Evolutionary conservation across 2,329 filamentous ascomycete genomes (phyloP).

Genomic region (Apiospora hydei): DNA sequence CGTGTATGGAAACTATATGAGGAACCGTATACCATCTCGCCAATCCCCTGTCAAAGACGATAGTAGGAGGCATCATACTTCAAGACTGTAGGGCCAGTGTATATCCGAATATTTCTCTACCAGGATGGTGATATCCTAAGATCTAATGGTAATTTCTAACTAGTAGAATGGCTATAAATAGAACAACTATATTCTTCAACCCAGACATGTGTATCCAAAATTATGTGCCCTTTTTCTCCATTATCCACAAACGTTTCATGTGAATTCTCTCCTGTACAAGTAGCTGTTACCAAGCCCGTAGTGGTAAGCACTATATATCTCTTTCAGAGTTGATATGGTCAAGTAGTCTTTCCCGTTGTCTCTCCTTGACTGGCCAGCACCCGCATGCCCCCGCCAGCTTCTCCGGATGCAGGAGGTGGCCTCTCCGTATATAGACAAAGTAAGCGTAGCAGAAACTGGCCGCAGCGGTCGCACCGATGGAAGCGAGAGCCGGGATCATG

Average conservation of each 20-base stretch:
- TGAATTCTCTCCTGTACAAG: too few relatives aligned
- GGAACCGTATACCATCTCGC: background rate
- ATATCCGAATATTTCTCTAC: too few relatives aligned
- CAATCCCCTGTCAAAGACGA: too few relatives aligned
- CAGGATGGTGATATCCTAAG: too few relatives aligned
- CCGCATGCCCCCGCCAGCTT: conserved; percentile 25
- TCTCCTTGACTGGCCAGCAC: background rate
- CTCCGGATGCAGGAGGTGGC: conserved; percentile 63
- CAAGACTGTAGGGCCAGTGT: too few relatives aligned
- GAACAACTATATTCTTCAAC: too few relatives aligned
- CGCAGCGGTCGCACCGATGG: conserved; percentile 57
- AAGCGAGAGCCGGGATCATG: conserved; percentile 66
- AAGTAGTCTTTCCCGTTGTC: background rate
- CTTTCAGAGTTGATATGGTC: conserved; percentile 1
- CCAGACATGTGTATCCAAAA: too few relatives aligned
- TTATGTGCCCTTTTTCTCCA: too few relatives aligned
- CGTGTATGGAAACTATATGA: background rate
- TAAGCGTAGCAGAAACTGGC: conserved; percentile 60
- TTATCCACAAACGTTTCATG: too few relatives aligned
- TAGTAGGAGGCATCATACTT: background rate
- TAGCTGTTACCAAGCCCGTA: background rate
- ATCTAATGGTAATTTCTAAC: too few relatives aligned
- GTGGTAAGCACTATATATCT: background rate
- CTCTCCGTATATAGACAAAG: conserved; percentile 64
- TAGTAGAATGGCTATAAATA: too few relatives aligned